Evolutionary conservation across 2,329 filamentous ascomycete genomes (phyloP).

Genomic region (Epicoccum sorghinum): DNA sequence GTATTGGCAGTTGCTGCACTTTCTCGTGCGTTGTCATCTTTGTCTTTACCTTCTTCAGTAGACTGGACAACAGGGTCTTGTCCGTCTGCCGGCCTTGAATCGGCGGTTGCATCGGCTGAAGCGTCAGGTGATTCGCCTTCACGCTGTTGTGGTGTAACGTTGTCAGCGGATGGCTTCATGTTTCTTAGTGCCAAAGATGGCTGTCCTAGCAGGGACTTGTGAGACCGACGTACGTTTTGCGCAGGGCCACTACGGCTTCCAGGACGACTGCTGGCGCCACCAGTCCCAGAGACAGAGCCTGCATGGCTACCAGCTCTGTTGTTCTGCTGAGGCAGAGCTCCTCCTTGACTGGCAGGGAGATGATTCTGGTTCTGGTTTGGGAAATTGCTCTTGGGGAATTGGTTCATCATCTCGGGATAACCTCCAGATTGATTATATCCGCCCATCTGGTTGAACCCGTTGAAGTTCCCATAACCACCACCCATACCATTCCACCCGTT

Average conservation of each 20-base stretch:
- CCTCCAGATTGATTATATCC: conserved; percentile 61
- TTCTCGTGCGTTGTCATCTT: conserved; percentile 12
- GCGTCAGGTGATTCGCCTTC: conserved; percentile 40
- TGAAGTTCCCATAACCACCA: conserved; percentile 71
- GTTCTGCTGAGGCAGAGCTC: conserved; percentile 51
- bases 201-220: conserved; percentile 23
- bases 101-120: conserved; percentile 39
- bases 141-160: conserved; percentile 29
- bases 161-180: conserved; percentile 34
- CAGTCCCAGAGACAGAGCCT: conserved; percentile 36
- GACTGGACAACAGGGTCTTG: conserved; percentile 28
- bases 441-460: conserved; percentile 58
- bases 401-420: conserved; percentile 56
- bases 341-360: conserved; percentile 73
- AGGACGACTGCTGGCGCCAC: conserved; percentile 35
- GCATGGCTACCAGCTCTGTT: conserved; percentile 51
- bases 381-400: conserved; percentile 66
- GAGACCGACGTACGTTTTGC: conserved; percentile 44
- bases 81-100: conserved; percentile 40
- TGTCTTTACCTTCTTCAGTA: conserved; percentile 40
- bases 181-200: conserved; percentile 2
- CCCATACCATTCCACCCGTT: conserved; percentile 67
- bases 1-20: conserved; percentile 12
- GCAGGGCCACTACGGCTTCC: conserved; percentile 38
- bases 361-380: conserved; percentile 75